Percentiles rank a stretch among this genome's conserved stretches.
These are phyloP conservation scores for Lagerstroemia speciosa DNA, from an alignment of 345 rosid species.

Conservation along the genomic window DNA sequence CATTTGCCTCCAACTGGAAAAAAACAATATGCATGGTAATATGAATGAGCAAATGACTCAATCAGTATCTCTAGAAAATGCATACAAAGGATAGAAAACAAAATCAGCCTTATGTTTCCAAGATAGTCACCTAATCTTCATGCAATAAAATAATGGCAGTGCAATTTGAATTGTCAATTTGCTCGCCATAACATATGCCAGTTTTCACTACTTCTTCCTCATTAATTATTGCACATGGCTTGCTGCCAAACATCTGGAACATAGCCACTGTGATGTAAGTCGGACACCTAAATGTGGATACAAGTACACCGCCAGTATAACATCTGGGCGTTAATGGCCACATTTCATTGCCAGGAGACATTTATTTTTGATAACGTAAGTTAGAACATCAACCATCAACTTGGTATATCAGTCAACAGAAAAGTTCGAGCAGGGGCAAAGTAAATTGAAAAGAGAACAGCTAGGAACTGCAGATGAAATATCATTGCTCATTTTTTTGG, in stretches of 20 bases:
- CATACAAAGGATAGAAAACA: background rate
- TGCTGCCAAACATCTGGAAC: too few relatives aligned
- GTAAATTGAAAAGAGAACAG: background rate
- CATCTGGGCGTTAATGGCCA: background rate
- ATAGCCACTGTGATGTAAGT: background rate
- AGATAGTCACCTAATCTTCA: background rate
- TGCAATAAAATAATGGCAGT: background rate
- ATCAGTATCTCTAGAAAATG: background rate
- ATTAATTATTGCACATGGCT: too few relatives aligned
- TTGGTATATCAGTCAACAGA: background rate
- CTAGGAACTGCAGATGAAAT: background rate
- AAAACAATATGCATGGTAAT: background rate
- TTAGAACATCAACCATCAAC: background rate
- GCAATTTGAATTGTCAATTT: background rate
- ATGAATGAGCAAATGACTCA: background rate
- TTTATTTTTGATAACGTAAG: background rate
- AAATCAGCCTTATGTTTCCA: background rate
- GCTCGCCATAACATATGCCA: too few relatives aligned
- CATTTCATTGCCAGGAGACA: background rate
- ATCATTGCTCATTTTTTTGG: slow-evolving; percentile 6
- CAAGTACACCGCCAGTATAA: background rate
- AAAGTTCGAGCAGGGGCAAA: background rate
- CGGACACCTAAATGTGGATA: background rate
- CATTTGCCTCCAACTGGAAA: background rate
- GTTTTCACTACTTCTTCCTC: too few relatives aligned